phyloP scores from a whole-genome alignment of 2,329 filamentous ascomycete genomes.

The Aspergillus viridinutans region DNA sequence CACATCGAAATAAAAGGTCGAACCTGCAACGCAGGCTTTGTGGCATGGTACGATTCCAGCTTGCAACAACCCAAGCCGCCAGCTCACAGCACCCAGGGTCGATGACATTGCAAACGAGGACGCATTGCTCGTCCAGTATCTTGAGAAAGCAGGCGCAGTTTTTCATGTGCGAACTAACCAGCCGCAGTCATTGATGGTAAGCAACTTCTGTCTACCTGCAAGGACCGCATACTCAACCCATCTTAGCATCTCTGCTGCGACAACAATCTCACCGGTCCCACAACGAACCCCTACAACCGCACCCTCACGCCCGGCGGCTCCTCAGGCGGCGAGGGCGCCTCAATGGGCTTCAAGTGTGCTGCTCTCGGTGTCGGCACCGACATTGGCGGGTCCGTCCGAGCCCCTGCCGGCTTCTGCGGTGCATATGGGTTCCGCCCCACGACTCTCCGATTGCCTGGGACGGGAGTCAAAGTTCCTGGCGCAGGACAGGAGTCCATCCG shows the following conservation, averaged over 20 bases:
- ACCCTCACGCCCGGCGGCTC: constrained; percentile 40
- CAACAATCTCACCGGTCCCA: constrained; percentile 41
- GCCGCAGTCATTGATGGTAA: constrained; percentile 39
- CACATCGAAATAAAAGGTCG: constrained; percentile 56
- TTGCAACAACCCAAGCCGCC: neutral
- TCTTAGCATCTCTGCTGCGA: constrained; percentile 33
- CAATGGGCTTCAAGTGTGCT: constrained; percentile 40
- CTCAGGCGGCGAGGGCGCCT: constrained; percentile 43
- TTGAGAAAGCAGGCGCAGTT: constrained; percentile 38
- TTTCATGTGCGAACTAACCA: constrained; percentile 44
- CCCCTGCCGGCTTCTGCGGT: constrained; percentile 44
- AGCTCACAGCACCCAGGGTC: constrained; percentile 22
- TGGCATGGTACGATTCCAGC: constrained; percentile 26
- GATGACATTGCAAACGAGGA: constrained; percentile 34
- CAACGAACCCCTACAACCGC: constrained; percentile 40
- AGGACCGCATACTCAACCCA: neutral
- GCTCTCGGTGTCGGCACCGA: constrained; percentile 45
- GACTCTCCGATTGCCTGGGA: constrained; percentile 28
- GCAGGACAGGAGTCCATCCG: constrained; percentile 37
- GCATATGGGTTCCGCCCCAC: constrained; percentile 44
- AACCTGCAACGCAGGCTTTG: constrained; percentile 34
- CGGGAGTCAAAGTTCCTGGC: constrained; percentile 24
- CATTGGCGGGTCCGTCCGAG: constrained; percentile 46
- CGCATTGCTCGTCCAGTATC: constrained; percentile 28
- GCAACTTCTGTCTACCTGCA: neutral